Evolutionary conservation across 2,329 filamentous ascomycete genomes (phyloP).

Genomic region (Cladosporium colombiae): DNA sequence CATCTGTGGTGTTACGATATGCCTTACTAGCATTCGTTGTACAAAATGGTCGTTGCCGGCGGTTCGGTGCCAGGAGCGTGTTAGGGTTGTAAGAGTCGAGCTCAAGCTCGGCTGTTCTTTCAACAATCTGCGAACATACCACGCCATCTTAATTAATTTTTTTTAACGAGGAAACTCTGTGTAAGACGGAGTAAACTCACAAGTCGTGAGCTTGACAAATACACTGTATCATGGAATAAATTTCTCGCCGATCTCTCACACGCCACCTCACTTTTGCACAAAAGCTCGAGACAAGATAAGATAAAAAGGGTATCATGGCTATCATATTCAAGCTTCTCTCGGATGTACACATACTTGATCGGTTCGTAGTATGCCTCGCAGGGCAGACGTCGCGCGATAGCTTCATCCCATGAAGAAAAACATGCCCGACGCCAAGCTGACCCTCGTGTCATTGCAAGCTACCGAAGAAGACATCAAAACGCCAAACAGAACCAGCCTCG

Average conservation of each 20-base stretch:
- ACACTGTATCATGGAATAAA: too few species aligned
- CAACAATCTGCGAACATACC: too few species aligned
- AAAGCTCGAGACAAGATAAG: not conserved
- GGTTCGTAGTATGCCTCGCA: not conserved
- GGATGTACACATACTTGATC: conserved; percentile 1
- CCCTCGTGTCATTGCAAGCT: not conserved
- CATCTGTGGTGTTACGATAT: not conserved
- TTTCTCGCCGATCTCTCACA: not conserved
- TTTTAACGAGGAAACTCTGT: not conserved
- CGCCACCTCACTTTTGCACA: not conserved
- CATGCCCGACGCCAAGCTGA: conserved; percentile 1
- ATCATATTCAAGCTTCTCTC: conserved; percentile 7
- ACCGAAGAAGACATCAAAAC: not conserved
- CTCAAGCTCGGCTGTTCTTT: not conserved
- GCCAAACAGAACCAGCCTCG: not conserved
- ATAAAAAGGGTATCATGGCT: conserved; percentile 1
- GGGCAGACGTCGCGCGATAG: not conserved
- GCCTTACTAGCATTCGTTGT: not conserved
- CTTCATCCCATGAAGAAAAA: not conserved
- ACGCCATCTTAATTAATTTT: too few species aligned
- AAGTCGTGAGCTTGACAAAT: not conserved
- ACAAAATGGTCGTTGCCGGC: not conserved
- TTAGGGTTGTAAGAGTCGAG: not conserved
- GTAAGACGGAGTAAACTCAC: not conserved
- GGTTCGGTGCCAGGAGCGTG: not conserved